These are phyloP conservation scores for Botryosphaeria dothidea DNA, from an alignment of 2,329 filamentous ascomycete genomes.

Conservation along the genomic window DNA sequence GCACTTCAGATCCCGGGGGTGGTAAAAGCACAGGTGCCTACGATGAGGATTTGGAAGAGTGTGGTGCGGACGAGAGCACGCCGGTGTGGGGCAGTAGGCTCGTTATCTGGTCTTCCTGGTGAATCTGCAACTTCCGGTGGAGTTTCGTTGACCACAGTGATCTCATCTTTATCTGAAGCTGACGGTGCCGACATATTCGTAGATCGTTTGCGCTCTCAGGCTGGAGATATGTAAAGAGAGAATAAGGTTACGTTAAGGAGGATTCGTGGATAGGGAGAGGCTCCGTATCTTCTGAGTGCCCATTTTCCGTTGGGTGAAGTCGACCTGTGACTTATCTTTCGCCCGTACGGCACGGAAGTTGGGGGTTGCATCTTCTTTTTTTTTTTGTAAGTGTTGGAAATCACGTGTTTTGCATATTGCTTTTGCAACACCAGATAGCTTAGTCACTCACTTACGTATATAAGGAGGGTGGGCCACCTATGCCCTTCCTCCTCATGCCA, in stretches of 20 bases:
- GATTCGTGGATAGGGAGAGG: too few species aligned
- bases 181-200: not conserved
- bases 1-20: not conserved
- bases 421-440: too few species aligned
- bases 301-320: too few species aligned
- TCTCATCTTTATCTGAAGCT: not conserved
- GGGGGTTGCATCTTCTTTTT: too few species aligned
- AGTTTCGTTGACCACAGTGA: not conserved
- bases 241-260: not conserved
- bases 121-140: not conserved
- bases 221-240: not conserved
- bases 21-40: not conserved
- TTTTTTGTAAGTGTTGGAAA: too few species aligned
- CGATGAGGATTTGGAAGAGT: not conserved
- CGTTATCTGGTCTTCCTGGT: not conserved
- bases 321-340: too few species aligned
- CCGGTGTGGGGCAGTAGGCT: not conserved
- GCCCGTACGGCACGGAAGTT: too few species aligned
- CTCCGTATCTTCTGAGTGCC: too few species aligned
- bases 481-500: too few species aligned
- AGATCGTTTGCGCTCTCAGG: not conserved
- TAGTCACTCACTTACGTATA: too few species aligned
- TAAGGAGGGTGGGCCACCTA: too few species aligned
- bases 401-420: too few species aligned
- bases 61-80: not conserved